Evolutionary conservation across 306 rosid genomes (phyloP).

Genomic region (Acacia melanoxylon): DNA sequence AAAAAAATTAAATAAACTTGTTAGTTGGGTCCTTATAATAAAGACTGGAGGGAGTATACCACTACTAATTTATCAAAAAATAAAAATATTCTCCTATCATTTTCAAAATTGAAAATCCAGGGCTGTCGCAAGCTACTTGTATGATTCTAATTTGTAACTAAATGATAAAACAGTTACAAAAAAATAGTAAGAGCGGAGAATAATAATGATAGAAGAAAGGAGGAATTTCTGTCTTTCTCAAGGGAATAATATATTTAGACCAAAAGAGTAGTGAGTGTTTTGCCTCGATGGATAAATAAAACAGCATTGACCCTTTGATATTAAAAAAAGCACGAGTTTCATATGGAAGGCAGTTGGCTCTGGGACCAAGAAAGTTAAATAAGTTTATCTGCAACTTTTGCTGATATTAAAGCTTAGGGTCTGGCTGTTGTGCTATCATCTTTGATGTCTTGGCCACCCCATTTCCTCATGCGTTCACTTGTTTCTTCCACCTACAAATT

Average conservation of each 20-base stretch:
- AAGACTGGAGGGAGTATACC: no score
- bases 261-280: background rate
- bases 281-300: background rate
- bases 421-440: background rate
- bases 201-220: background rate
- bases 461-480: slow-evolving; percentile 34
- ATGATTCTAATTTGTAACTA: no score
- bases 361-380: background rate
- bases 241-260: background rate
- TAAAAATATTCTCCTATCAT: no score
- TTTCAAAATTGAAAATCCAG: no score
- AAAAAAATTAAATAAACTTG: no score
- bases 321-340: background rate
- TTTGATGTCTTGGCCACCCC: slow-evolving; percentile 38
- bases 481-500: slow-evolving; percentile 42
- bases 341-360: background rate
- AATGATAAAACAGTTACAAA: no score
- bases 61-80: no score
- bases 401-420: background rate
- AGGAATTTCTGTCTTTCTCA: background rate
- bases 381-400: background rate
- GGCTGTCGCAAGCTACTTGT: no score
- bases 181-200: background rate
- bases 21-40: no score
- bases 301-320: background rate